A percentile compares a stretch with the other conserved stretches of the same genome.
Evolutionary conservation across 805 yeast genomes (phyloP).

Genomic region (Kluyveromyces siamensis): DNA sequence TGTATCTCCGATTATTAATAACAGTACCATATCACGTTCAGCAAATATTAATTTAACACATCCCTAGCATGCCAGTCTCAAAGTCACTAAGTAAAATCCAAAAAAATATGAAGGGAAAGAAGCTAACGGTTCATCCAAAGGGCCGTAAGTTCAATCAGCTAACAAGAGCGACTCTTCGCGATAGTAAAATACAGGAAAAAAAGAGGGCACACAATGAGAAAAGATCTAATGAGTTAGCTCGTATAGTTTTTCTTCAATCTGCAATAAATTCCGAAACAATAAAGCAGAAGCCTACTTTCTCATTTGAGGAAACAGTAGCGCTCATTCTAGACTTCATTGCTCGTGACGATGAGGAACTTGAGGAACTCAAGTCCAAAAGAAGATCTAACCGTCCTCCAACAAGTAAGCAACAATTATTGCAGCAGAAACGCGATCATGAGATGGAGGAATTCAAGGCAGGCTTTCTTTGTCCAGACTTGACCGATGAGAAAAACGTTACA

Average conservation of each 20-base stretch:
- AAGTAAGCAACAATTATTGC: constrained; percentile 57
- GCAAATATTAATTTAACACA: background rate
- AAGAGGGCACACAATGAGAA: constrained; percentile 50
- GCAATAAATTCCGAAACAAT: constrained; percentile 35
- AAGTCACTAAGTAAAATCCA: constrained; percentile 27
- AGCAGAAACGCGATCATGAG: constrained; percentile 55
- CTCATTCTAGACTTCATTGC: constrained; percentile 54
- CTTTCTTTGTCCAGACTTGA: constrained; percentile 60
- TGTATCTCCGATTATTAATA: no score
- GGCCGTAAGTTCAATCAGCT: constrained; percentile 84
- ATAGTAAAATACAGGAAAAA: constrained; percentile 53
- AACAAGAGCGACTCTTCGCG: constrained; percentile 80
- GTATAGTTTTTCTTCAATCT: constrained; percentile 53
- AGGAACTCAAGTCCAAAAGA: constrained; percentile 49
- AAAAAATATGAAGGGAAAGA: constrained; percentile 23
- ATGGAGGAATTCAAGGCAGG: constrained; percentile 59
- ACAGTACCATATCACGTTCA: no score
- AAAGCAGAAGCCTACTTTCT: constrained; percentile 35
- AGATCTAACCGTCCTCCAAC: constrained; percentile 85
- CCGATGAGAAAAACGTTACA: constrained; percentile 49
- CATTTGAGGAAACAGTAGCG: constrained; percentile 48
- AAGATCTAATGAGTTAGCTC: constrained; percentile 49
- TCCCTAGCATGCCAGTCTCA: constrained; percentile 23
- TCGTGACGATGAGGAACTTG: constrained; percentile 70
- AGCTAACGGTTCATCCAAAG: constrained; percentile 54